These are phyloP conservation scores for Yamadazyma pseudoaaseri DNA, from an alignment of 1,139 yeast genomes.

Conservation along the genomic window DNA sequence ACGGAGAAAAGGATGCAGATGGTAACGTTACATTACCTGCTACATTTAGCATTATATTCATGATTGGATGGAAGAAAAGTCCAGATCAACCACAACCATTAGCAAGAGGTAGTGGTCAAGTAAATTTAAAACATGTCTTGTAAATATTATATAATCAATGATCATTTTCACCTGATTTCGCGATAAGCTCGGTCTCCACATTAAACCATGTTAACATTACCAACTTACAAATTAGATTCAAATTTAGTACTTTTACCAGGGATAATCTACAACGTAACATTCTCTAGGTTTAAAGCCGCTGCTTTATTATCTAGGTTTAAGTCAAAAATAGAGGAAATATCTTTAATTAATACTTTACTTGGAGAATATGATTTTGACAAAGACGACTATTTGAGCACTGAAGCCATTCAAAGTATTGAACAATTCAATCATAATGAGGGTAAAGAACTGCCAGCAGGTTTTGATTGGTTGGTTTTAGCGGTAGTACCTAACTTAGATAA, in stretches of 20 bases:
- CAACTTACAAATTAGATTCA: conserved; percentile 43
- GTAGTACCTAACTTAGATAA: conserved; percentile 40
- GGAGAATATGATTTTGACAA: conserved; percentile 34
- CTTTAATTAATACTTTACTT: conserved; percentile 31
- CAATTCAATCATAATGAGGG: conserved; percentile 21
- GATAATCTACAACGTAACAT: conserved; percentile 55
- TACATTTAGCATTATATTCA: conserved; percentile 72
- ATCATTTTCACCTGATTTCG: conserved; percentile 1
- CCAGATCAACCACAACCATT: conserved; percentile 69
- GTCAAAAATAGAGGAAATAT: conserved; percentile 26
- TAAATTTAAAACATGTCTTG: conserved; percentile 64
- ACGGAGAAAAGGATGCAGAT: conserved; percentile 57
- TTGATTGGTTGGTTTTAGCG: conserved; percentile 43
- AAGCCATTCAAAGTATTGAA: conserved; percentile 36
- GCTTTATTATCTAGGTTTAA: conserved; percentile 42
- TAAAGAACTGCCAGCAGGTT: conserved; percentile 16
- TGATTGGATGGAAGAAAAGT: conserved; percentile 89
- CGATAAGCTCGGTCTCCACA: conserved; percentile 5
- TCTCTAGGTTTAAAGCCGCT: conserved; percentile 49
- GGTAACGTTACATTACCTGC: conserved; percentile 51
- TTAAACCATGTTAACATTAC: conserved; percentile 21
- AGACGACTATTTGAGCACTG: conserved; percentile 18
- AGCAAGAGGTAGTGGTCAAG: conserved; percentile 67
- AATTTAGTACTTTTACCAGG: conserved; percentile 59
- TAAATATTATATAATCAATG: conserved; percentile 2